These are phyloP conservation scores for Tetrapisispora phaffii DNA, from an alignment of 805 yeast species.

Conservation along the genomic window DNA sequence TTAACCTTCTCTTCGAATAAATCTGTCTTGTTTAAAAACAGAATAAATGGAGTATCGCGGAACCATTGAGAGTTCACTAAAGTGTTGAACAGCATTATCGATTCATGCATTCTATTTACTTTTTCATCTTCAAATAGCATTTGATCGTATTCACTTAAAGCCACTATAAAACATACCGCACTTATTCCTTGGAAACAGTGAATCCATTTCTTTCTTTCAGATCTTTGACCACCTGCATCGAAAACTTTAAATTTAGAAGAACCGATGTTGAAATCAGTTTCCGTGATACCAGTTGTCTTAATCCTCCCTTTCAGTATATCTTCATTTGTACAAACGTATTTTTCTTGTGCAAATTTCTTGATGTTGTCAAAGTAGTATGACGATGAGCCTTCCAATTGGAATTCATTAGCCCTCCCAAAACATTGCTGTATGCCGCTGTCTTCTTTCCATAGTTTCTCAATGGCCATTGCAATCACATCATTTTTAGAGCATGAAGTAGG, in stretches of 20 bases:
- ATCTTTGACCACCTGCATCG: slow-evolving; percentile 95
- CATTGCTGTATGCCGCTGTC: slow-evolving; percentile 60
- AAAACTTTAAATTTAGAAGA: slow-evolving; percentile 61
- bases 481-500: slow-evolving; percentile 25
- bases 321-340: slow-evolving; percentile 62
- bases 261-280: slow-evolving; percentile 64
- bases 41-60: slow-evolving; percentile 71
- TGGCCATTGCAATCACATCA: slow-evolving; percentile 60
- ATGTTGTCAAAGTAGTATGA: slow-evolving; percentile 70
- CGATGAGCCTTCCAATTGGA: slow-evolving; percentile 79
- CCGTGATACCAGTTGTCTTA: slow-evolving; percentile 92
- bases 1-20: slow-evolving; percentile 61
- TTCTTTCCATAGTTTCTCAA: slow-evolving; percentile 54
- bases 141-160: slow-evolving; percentile 89
- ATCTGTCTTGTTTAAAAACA: slow-evolving; percentile 85
- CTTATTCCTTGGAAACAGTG: slow-evolving; percentile 89
- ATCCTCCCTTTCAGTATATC: slow-evolving; percentile 87
- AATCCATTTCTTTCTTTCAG: slow-evolving; percentile 88
- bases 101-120: slow-evolving; percentile 85
- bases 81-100: slow-evolving; percentile 73
- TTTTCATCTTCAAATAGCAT: slow-evolving; percentile 79
- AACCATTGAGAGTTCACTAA: slow-evolving; percentile 83
- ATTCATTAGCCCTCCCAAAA: slow-evolving; percentile 54
- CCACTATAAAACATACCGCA: slow-evolving; percentile 77
- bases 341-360: slow-evolving; percentile 49